Base-by-base conservation (phyloP, 306 rosid genomes). In the Sechiopsis laciniata region DNA sequence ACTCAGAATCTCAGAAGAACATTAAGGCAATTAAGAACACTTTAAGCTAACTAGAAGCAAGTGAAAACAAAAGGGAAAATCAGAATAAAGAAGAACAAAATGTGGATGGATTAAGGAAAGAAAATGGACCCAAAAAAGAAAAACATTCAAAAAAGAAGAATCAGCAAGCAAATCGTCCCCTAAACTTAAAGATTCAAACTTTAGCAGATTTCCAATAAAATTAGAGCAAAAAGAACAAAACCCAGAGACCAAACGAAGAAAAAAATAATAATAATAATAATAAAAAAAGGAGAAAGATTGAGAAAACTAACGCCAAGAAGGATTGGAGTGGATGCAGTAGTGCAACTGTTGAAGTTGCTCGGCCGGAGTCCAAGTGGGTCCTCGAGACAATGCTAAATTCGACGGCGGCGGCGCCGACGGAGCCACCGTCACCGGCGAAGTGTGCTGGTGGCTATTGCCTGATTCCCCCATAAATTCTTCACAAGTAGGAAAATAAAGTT, bases 251-350 rank as follows among this genome's bases (percentile, higher is more conserved):
- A n/a, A 72, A 51, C 48, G 0, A 64, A 55, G 53, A 71, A 42
- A 55, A 10, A n/a, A n/a, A n/a, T n/a, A n/a, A n/a, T n/a, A n/a
- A n/a, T n/a, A n/a, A n/a, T n/a, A n/a, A n/a, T n/a, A n/a, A n/a
- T n/a, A 29, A 29, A 29, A 69, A 16, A 65, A 50, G 13, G 13
- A 50, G 54, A 13, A 55, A 76, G 12, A 59, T 56, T 64, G 78
- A 29, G 80, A 80, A 40, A 90, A 32, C 96, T 90, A 67, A 94
- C 98, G 97, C 98, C 97, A 94, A 22, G 95, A 78, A 78, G 98
- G 98, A 78, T 94, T 94, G 55, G 98, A 94, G 55, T 87, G 92
- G 91, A 94, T 94, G 95, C 98, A 94, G 74, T 84, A 94, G 71
- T 90, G 80, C 68, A 94, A 90, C 53, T 94, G 97, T 6, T 64